Percentiles rank a stretch among this genome's conserved stretches.
These are phyloP conservation scores for Lojkania enalia DNA, from an alignment of 2,329 filamentous ascomycete genomes.

Conservation along the genomic window DNA sequence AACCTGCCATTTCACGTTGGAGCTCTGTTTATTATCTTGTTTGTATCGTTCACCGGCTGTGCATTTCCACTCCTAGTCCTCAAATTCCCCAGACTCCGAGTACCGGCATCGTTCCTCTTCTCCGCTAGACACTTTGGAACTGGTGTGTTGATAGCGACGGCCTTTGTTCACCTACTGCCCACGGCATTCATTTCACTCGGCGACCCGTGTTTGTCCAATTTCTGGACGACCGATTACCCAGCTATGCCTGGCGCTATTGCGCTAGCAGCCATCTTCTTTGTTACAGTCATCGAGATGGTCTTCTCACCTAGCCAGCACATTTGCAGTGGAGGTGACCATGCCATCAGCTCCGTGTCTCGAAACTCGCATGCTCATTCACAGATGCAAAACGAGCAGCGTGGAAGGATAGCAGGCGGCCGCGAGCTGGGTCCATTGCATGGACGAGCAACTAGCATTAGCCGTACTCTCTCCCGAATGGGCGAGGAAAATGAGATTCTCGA, in stretches of 20 bases:
- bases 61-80: constrained; percentile 46
- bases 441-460: constrained; percentile 31
- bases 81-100: constrained; percentile 42
- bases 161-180: constrained; percentile 47
- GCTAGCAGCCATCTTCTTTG: constrained; percentile 55
- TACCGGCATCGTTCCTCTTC: constrained; percentile 47
- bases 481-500: constrained; percentile 29
- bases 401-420: constrained; percentile 28
- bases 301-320: constrained; percentile 65
- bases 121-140: constrained; percentile 47
- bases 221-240: constrained; percentile 46
- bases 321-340: constrained; percentile 57
- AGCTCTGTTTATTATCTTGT: constrained; percentile 40
- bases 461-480: constrained; percentile 33
- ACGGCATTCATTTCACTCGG: constrained; percentile 46
- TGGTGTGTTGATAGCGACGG: constrained; percentile 46
- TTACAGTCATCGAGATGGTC: constrained; percentile 86
- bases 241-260: constrained; percentile 46
- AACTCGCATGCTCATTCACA: constrained; percentile 10
- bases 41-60: constrained; percentile 47
- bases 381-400: constrained; percentile 18
- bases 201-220: constrained; percentile 44
- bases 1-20: constrained; percentile 35
- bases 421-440: constrained; percentile 28
- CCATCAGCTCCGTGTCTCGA: constrained; percentile 25